These are phyloP conservation scores for Solanum megistacrolobum DNA, from an alignment of 257 asterid genomes.

Conservation along the genomic window DNA sequence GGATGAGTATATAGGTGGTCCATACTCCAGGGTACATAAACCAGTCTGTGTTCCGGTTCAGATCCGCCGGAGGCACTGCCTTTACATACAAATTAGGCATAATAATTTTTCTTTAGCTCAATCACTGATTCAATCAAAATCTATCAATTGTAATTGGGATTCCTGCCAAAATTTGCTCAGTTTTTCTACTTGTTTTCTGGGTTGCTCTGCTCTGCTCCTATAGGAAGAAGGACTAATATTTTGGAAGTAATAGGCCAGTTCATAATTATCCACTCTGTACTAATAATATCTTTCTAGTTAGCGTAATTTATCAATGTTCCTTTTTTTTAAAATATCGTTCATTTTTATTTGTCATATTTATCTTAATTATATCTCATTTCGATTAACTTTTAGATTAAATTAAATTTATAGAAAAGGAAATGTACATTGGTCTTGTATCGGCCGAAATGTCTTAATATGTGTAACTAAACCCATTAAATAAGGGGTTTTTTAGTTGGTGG, in stretches of 20 bases:
- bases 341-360: background rate
- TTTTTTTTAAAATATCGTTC: background rate
- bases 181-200: background rate
- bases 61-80: slow-evolving; percentile 81
- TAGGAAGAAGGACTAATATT: background rate
- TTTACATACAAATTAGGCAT: slow-evolving; percentile 79
- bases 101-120: background rate
- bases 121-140: background rate
- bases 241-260: background rate
- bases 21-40: slow-evolving; percentile 94
- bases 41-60: slow-evolving; percentile 94
- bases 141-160: background rate
- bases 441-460: background rate
- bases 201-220: background rate
- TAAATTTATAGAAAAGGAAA: background rate
- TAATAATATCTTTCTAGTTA: background rate
- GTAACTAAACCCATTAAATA: background rate
- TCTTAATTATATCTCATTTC: rapidly evolving
- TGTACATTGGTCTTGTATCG: background rate
- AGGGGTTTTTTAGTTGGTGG: background rate
- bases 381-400: too few species aligned
- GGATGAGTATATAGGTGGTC: slow-evolving; percentile 80
- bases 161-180: background rate
- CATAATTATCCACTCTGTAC: background rate
- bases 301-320: background rate